Evolutionary conservation across 2,329 filamentous ascomycete species (phyloP), one percentile per base, ranked within the genome.

Genomic region (Fusarium transvaalense): DNA sequence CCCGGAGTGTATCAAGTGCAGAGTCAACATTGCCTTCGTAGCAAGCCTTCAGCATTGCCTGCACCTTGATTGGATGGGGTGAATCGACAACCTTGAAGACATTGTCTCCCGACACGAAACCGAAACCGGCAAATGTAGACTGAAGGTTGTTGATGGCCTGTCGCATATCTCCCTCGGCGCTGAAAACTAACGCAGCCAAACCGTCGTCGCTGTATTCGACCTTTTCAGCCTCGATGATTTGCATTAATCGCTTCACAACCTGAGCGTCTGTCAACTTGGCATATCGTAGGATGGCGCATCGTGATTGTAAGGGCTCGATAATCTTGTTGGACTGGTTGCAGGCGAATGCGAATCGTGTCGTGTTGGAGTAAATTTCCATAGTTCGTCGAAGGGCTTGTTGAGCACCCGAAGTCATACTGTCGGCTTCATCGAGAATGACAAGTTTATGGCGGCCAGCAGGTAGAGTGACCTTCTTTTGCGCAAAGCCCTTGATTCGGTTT

Each of bases 291-390:
- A 99, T 98, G 21, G 96, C 96, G 78, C 96, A 99, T 74, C 96
- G 89, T 19, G 94, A 97, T 80, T 99, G 96, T 52, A 99, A 85
- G n/a, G 96, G 96, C 80, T 99, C 96, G 79, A 99, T 99, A 77
- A 99, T 98, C 82, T 98, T 99, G 84, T 98, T 99, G 66, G 92
- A 96, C 83, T 97, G 93, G 79, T 99, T 99, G 85, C 96, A 99
- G 3, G 96, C 96, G 76, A 99, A 99, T 1, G 96, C 96, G 76
- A 99, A 99, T 61, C 96, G 88, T 3, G 96, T 99, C 3, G 96
- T 99, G 67, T 94, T 91, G 41, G 93, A 97, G 83, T 98, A 98
- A 52, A 98, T 99, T 79, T 99, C 96, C 96, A 99, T 99, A 0
- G 96, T 99, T 66, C 96, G 87, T 71, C 96, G 89, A 35, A 99